phyloP scores from a whole-genome alignment of 768 basidiomycete species.

The Termitomyces sp. region DNA sequence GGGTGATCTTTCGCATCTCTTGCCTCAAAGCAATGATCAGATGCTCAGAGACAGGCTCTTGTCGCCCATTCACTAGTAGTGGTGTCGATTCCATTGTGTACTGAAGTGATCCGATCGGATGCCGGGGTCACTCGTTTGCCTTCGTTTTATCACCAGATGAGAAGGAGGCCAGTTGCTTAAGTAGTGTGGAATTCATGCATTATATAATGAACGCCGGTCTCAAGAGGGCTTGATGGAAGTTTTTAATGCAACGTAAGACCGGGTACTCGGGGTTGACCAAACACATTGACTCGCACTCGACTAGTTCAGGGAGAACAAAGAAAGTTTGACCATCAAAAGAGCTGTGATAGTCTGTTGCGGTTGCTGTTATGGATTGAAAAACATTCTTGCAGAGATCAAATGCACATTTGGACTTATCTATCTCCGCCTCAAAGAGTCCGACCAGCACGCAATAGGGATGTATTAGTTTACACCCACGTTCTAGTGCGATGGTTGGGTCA shows the following conservation, averaged over 20 bases:
- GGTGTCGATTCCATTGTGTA: slow-evolving; percentile 46
- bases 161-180: neutral
- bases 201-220: neutral
- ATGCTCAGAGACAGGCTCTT: slow-evolving; percentile 15
- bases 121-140: neutral
- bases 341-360: neutral
- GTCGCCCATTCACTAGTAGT: slow-evolving; percentile 39
- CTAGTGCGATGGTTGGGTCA: slow-evolving; percentile 7
- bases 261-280: neutral
- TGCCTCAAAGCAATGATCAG: slow-evolving; percentile 35
- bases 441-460: neutral
- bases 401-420: too few relatives aligned
- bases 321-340: neutral
- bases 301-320: neutral
- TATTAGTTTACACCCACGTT: neutral
- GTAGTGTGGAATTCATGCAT: neutral
- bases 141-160: neutral
- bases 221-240: neutral
- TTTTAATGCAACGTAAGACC: neutral
- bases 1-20: slow-evolving; percentile 50
- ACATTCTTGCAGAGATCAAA: too few relatives aligned
- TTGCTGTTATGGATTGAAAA: neutral
- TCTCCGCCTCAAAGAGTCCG: neutral
- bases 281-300: neutral
- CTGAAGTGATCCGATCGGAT: neutral